Evolutionary conservation across 2,329 filamentous ascomycete species (phyloP).

Genomic region (Byssochlamys sp.): DNA sequence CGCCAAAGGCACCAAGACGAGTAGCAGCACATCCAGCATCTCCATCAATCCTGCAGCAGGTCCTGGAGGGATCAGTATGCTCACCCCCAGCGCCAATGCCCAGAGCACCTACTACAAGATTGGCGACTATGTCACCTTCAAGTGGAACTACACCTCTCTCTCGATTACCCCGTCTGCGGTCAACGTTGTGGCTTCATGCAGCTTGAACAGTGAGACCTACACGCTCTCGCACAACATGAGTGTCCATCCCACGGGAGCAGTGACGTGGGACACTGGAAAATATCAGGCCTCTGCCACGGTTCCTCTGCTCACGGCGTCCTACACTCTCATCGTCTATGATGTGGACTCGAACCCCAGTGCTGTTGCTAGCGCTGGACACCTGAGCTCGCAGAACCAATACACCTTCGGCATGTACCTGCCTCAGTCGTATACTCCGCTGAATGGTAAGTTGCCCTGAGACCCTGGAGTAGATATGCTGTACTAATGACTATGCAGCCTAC

Average conservation of each 20-base stretch:
- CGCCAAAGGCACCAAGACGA: slow-evolving; percentile 11
- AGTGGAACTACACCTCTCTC: slow-evolving; percentile 61
- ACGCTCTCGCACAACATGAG: slow-evolving; percentile 53
- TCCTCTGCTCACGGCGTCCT: slow-evolving; percentile 50
- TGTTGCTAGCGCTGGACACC: slow-evolving; percentile 45
- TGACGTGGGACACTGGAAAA: slow-evolving; percentile 53
- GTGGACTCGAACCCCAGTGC: slow-evolving; percentile 43
- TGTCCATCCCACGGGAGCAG: slow-evolving; percentile 41
- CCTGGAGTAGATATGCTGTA: neutral
- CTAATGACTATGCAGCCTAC: slow-evolving; percentile 32
- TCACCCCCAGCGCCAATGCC: slow-evolving; percentile 45
- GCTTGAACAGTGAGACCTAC: slow-evolving; percentile 49
- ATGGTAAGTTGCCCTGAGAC: slow-evolving; percentile 31
- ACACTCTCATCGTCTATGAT: slow-evolving; percentile 57
- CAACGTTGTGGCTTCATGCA: slow-evolving; percentile 54
- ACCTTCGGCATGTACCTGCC: slow-evolving; percentile 55
- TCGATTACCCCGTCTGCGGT: slow-evolving; percentile 49
- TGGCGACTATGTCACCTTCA: slow-evolving; percentile 53
- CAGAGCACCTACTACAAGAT: slow-evolving; percentile 55
- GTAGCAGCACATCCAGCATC: slow-evolving; percentile 23
- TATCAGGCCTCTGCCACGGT: slow-evolving; percentile 42
- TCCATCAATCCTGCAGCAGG: slow-evolving; percentile 46
- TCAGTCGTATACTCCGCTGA: slow-evolving; percentile 42
- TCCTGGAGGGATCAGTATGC: slow-evolving; percentile 52
- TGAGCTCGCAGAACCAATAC: slow-evolving; percentile 43